Evolutionary conservation across 2,329 filamentous ascomycete species (phyloP).

Genomic region (Ceratocystis papillata): DNA sequence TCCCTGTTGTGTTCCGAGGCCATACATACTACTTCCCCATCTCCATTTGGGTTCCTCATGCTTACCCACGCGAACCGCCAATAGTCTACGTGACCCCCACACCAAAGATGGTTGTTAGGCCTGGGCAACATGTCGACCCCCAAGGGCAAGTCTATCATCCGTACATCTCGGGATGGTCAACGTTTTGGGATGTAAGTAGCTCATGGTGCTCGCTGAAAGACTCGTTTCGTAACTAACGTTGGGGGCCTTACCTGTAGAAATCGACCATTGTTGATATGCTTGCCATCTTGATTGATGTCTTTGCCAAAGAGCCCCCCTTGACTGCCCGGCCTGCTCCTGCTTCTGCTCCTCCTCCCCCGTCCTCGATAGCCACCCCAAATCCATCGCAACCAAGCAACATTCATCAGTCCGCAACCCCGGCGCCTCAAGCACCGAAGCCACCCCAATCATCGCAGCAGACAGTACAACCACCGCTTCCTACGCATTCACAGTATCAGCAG

Average conservation of each 20-base stretch:
- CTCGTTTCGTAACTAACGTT: conserved; percentile 25
- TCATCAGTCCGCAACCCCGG: conserved; percentile 29
- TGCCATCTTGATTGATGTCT: conserved; percentile 70
- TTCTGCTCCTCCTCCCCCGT: conserved; percentile 1
- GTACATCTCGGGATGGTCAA: conserved; percentile 79
- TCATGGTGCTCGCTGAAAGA: conserved; percentile 12
- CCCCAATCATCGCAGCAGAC: conserved; percentile 29
- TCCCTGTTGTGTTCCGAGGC: conserved; percentile 86
- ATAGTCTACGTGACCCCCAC: conserved; percentile 82
- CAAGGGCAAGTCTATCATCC: conserved; percentile 94
- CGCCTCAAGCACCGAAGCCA: neutral
- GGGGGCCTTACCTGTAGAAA: conserved; percentile 42
- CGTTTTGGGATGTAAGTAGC: conserved; percentile 75
- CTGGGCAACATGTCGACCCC: conserved; percentile 87
- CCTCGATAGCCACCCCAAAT: conserved; percentile 46
- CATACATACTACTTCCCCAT: conserved; percentile 84
- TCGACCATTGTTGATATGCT: conserved; percentile 76
- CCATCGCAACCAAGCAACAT: conserved; percentile 46
- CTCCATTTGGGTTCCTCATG: conserved; percentile 84
- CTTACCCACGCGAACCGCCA: conserved; percentile 76
- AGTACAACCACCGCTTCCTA: conserved; percentile 26
- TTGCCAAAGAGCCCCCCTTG: conserved; percentile 89
- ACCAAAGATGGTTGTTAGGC: conserved; percentile 76
- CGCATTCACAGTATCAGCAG: conserved; percentile 31
- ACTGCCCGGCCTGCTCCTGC: conserved; percentile 43